Evolutionary conservation across 805 yeast species (phyloP).

Genomic region (Yamadazyma kitorensis): DNA sequence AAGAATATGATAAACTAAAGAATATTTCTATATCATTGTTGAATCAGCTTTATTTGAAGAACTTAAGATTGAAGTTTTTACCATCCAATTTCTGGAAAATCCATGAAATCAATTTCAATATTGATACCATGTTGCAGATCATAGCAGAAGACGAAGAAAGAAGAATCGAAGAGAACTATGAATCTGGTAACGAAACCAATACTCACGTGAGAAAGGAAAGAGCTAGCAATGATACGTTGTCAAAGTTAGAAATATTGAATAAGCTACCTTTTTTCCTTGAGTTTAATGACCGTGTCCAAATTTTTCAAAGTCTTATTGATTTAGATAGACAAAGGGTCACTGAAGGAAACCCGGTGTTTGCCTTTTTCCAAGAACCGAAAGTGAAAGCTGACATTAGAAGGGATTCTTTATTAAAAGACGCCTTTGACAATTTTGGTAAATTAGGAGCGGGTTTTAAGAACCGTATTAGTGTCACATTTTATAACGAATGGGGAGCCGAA

Average conservation of each 20-base stretch:
- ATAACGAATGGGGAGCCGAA: slow-evolving; percentile 73
- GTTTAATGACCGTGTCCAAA: slow-evolving; percentile 67
- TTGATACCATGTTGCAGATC: slow-evolving; percentile 32
- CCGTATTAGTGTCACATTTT: slow-evolving; percentile 61
- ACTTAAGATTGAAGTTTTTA: slow-evolving; percentile 57
- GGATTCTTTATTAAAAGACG: slow-evolving; percentile 70
- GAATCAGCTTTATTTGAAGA: slow-evolving; percentile 63
- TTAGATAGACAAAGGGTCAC: slow-evolving; percentile 42
- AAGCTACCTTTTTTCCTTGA: slow-evolving; percentile 78
- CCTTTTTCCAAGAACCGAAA: slow-evolving; percentile 15
- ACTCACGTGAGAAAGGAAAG: slow-evolving; percentile 7
- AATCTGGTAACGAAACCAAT: slow-evolving; percentile 7
- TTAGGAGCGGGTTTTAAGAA: slow-evolving; percentile 56
- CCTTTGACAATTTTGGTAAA: slow-evolving; percentile 55
- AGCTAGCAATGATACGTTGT: slow-evolving; percentile 10
- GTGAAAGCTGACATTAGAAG: slow-evolving; percentile 60
- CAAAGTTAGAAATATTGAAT: slow-evolving; percentile 50
- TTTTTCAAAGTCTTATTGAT: slow-evolving; percentile 63
- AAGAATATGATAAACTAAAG: slow-evolving; percentile 18
- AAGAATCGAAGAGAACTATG: slow-evolving; percentile 11
- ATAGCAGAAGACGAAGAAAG: slow-evolving; percentile 45
- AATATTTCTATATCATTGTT: slow-evolving; percentile 49
- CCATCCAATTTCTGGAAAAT: slow-evolving; percentile 54
- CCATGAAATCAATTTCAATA: slow-evolving; percentile 25
- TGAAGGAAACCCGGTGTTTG: slow-evolving; percentile 5